phyloP scores from a whole-genome alignment of 2,329 filamentous ascomycete genomes.

The Ophiocordyceps australis region DNA sequence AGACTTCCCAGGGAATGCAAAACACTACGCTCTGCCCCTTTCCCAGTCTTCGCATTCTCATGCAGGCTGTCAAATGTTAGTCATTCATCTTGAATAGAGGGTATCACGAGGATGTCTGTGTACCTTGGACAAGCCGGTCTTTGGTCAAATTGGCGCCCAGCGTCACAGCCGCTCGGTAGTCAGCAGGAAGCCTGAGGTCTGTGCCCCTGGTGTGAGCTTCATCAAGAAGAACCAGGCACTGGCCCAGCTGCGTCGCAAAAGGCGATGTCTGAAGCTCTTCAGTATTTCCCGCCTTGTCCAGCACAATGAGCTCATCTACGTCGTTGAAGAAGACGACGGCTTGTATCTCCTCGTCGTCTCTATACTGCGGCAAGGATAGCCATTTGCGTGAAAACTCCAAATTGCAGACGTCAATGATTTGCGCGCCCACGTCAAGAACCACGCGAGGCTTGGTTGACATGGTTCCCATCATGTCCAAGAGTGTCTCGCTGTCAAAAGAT shows the following conservation, averaged over 20 bases:
- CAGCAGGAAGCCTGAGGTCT: constrained; percentile 40
- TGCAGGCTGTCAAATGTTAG: constrained; percentile 30
- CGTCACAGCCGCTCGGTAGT: constrained; percentile 48
- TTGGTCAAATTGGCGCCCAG: constrained; percentile 48
- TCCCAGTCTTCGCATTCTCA: constrained; percentile 54
- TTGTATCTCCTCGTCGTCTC: constrained; percentile 2
- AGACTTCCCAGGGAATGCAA: constrained; percentile 38
- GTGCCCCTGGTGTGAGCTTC: constrained; percentile 54
- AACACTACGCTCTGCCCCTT: constrained; percentile 48
- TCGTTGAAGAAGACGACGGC: constrained; percentile 38
- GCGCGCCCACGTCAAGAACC: constrained; percentile 53
- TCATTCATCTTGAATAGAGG: constrained; percentile 2
- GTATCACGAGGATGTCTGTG: no score
- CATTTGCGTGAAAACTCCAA: constrained; percentile 30
- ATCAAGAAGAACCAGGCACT: constrained; percentile 50
- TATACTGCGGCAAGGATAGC: constrained; percentile 19
- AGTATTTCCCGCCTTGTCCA: constrained; percentile 25
- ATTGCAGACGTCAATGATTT: constrained; percentile 47
- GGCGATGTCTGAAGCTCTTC: constrained; percentile 39
- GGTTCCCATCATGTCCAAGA: constrained; percentile 22
- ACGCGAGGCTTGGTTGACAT: constrained; percentile 29
- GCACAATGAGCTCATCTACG: constrained; percentile 31
- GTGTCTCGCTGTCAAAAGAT: constrained; percentile 10
- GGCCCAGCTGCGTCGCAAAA: constrained; percentile 33
- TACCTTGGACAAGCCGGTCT: constrained; percentile 51